Percentiles rank a stretch among this genome's conserved stretches.
Conservation (phyloP, 202 grass and related monocot genomes). For the Digitaria exilis region DNA sequence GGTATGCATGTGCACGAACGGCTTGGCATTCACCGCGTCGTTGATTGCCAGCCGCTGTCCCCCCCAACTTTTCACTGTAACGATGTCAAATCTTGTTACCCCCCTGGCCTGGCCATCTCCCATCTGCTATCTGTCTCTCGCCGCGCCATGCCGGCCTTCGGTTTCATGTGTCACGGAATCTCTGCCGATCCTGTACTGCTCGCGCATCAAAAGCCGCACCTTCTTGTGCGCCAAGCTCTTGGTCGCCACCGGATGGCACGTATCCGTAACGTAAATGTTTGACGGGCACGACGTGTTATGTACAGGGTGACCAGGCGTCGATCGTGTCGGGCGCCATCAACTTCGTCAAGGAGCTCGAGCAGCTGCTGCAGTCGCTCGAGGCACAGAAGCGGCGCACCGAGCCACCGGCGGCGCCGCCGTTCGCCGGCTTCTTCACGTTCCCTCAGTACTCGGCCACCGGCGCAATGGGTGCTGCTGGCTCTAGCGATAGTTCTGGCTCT, state of each 20-base stretch:
- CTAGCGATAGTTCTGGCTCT: not conserved
- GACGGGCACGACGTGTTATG: not conserved
- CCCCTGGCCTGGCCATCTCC: not conserved
- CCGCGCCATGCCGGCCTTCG: conserved; percentile 47
- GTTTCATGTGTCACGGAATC: conserved; percentile 61
- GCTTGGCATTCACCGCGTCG: conserved; percentile 27
- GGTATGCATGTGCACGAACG: conserved; percentile 35
- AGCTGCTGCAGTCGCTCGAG: conserved; percentile 69
- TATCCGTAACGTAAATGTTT: not conserved
- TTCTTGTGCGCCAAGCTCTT: conserved; percentile 27
- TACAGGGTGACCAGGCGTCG: conserved; percentile 79
- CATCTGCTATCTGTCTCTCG: conserved; percentile 29
- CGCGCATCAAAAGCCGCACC: conserved; percentile 41
- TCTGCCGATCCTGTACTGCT: conserved; percentile 8
- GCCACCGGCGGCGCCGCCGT: not conserved
- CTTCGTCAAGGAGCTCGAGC: conserved; percentile 82
- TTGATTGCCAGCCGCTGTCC: conserved; percentile 8
- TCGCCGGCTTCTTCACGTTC: conserved; percentile 56
- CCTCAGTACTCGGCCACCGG: conserved; percentile 56
- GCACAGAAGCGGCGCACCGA: conserved; percentile 36
- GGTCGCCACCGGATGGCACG: conserved; percentile 21
- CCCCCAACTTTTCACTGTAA: conserved; percentile 38
- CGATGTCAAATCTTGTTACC: conserved; percentile 45
- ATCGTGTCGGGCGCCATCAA: conserved; percentile 67
- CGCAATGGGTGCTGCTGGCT: not conserved